phyloP scores from a whole-genome alignment of 106 monocot genomes.

The Dendrobium officinale region DNA sequence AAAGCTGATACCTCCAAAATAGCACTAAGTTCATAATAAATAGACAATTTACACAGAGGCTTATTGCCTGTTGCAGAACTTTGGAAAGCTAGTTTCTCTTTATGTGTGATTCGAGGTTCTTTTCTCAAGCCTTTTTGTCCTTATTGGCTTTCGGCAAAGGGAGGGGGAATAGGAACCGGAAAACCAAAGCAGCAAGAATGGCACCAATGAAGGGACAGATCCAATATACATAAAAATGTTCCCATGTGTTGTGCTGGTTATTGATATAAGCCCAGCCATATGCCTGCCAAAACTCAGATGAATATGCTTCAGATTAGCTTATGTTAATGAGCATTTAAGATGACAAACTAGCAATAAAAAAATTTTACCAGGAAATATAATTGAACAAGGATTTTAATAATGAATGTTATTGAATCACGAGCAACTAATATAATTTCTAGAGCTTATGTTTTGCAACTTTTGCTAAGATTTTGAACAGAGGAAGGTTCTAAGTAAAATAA shows the following conservation, averaged over 20 bases:
- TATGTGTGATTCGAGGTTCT: neutral
- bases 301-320: neutral
- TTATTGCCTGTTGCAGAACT: neutral
- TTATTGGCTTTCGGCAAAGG: slow-evolving; percentile 10
- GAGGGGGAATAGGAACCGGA: slow-evolving; percentile 5
- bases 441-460: neutral
- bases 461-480: too few species aligned
- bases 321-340: neutral
- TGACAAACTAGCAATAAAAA: neutral
- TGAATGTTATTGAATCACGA: neutral
- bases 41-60: neutral
- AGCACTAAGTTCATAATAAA: neutral
- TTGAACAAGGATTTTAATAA: too few species aligned
- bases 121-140: slow-evolving; percentile 12
- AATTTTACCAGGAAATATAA: neutral
- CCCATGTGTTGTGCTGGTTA: slow-evolving; percentile 13
- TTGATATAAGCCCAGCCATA: slow-evolving; percentile 7
- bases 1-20: too few species aligned
- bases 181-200: slow-evolving; percentile 18
- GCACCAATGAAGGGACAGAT: slow-evolving; percentile 18
- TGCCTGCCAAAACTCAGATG: neutral
- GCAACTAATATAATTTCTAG: neutral
- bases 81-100: neutral
- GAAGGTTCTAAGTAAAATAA: too few species aligned
- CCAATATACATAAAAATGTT: slow-evolving; percentile 21